These are phyloP conservation scores for Trichoderma asperellum DNA, from an alignment of 2,329 filamentous ascomycete genomes.

Conservation along the genomic window DNA sequence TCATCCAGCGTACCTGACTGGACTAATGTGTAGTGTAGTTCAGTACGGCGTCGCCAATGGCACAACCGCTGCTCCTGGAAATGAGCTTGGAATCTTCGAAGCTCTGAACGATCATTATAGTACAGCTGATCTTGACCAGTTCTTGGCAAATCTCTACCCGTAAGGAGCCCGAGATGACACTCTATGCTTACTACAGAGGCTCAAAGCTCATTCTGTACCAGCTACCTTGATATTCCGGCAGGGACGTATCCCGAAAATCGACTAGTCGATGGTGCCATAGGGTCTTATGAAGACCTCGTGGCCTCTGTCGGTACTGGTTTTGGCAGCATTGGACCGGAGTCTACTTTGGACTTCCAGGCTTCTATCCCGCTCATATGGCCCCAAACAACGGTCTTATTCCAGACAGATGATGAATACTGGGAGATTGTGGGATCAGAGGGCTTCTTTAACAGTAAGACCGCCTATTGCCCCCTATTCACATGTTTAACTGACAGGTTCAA, in stretches of 20 bases:
- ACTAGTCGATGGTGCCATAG: slow-evolving; percentile 7
- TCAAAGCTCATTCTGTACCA: not conserved
- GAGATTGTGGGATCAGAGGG: slow-evolving; percentile 6
- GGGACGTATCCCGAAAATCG: slow-evolving; percentile 11
- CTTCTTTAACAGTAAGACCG: slow-evolving; percentile 7
- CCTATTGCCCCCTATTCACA: not conserved
- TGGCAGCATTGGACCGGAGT: not conserved
- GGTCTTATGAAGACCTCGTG: not conserved
- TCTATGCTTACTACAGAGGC: not conserved
- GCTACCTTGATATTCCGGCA: not conserved
- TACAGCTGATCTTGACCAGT: slow-evolving; percentile 2
- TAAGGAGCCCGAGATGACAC: not conserved
- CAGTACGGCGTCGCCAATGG: not conserved
- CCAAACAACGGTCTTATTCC: slow-evolving; percentile 5
- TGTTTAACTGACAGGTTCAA: slow-evolving; percentile 37
- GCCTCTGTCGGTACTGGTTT: not conserved
- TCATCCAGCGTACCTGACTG: not conserved
- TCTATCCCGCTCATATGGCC: slow-evolving; percentile 9
- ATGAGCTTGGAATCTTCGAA: slow-evolving; percentile 20
- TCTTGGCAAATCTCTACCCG: not conserved
- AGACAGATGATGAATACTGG: slow-evolving; percentile 10
- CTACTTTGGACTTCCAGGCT: slow-evolving; percentile 6
- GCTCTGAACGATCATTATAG: not conserved
- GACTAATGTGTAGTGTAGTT: not conserved
- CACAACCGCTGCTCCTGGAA: not conserved